Conservation (phyloP, 148 eudicot species). For the Camellia sinensis region DNA sequence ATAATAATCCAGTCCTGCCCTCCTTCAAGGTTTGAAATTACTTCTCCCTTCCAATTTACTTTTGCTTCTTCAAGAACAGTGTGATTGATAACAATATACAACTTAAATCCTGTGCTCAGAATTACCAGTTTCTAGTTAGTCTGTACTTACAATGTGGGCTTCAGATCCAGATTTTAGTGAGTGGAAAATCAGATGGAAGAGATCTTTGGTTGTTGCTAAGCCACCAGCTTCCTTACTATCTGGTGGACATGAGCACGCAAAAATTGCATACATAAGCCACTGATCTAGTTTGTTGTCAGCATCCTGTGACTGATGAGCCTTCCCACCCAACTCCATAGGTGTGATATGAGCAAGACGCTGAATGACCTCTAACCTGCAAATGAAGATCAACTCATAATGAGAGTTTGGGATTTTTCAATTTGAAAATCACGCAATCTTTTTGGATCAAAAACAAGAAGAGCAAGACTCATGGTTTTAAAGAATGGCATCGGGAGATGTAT, state of each 20-base stretch:
- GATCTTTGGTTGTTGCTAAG: conserved; percentile 70
- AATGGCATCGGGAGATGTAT: too few relatives aligned
- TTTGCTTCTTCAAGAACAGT: neutral
- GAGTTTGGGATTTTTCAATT: neutral
- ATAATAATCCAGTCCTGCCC: neutral
- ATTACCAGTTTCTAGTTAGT: conserved; percentile 15
- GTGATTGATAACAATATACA: neutral
- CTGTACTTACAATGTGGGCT: conserved; percentile 74
- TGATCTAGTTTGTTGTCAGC: conserved; percentile 91
- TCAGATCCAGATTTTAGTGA: conserved; percentile 96
- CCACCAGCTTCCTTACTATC: conserved; percentile 74
- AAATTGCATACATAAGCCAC: conserved; percentile 98
- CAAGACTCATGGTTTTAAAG: too few relatives aligned
- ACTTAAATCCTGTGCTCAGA: neutral
- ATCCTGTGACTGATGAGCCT: conserved; percentile 86
- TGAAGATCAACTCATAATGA: neutral
- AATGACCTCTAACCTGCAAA: conserved; percentile 76
- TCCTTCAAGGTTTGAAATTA: neutral
- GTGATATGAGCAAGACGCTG: conserved; percentile 93
- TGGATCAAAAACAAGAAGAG: too few relatives aligned
- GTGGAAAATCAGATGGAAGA: conserved; percentile 84
- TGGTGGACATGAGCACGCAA: conserved; percentile 96
- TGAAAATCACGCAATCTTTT: too few relatives aligned
- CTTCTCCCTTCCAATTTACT: neutral
- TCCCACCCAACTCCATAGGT: conserved; percentile 91